These are phyloP conservation scores for Alternaria sp. DNA, from an alignment of 2,329 filamentous ascomycete genomes.

Conservation along the genomic window DNA sequence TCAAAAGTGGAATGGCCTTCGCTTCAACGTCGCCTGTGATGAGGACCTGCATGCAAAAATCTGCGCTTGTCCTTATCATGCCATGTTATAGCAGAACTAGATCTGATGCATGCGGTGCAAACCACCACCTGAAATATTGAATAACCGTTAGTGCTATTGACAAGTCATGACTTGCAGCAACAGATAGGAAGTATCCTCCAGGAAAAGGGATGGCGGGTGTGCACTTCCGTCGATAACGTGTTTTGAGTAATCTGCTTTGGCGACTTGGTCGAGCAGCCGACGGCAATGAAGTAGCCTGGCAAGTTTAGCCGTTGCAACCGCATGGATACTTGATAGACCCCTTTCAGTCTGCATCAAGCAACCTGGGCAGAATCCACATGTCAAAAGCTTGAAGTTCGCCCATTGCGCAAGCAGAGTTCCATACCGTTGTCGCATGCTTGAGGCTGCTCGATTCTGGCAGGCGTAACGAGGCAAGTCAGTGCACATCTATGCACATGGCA, in stretches of 20 bases:
- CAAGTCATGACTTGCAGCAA: slow-evolving; percentile 31
- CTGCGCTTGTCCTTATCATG: slow-evolving; percentile 24
- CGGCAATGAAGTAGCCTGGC: slow-evolving; percentile 18
- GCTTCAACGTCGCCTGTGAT: slow-evolving; percentile 28
- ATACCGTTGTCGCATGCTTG: background rate
- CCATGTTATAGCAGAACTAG: slow-evolving; percentile 25
- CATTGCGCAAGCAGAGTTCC: slow-evolving; percentile 1
- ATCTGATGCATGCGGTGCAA: slow-evolving; percentile 27
- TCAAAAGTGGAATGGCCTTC: slow-evolving; percentile 31
- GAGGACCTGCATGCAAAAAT: slow-evolving; percentile 16
- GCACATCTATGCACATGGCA: background rate
- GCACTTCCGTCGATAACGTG: slow-evolving; percentile 9
- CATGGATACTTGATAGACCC: slow-evolving; percentile 2
- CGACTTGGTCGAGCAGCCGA: slow-evolving; percentile 20
- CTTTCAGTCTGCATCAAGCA: slow-evolving; percentile 3
- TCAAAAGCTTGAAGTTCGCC: slow-evolving; percentile 7
- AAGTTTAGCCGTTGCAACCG: slow-evolving; percentile 35
- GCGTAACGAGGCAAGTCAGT: slow-evolving; percentile 10
- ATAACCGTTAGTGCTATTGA: slow-evolving; percentile 21
- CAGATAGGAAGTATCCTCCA: slow-evolving; percentile 15
- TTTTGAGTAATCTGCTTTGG: slow-evolving; percentile 11
- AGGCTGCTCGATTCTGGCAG: slow-evolving; percentile 10
- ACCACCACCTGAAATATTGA: slow-evolving; percentile 17
- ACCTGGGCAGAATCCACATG: background rate
- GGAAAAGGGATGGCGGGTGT: slow-evolving; percentile 17